Percentiles rank a stretch among this genome's conserved stretches.
Conservation (phyloP, 768 basidiomycete species). For the Mycena indigotica region DNA sequence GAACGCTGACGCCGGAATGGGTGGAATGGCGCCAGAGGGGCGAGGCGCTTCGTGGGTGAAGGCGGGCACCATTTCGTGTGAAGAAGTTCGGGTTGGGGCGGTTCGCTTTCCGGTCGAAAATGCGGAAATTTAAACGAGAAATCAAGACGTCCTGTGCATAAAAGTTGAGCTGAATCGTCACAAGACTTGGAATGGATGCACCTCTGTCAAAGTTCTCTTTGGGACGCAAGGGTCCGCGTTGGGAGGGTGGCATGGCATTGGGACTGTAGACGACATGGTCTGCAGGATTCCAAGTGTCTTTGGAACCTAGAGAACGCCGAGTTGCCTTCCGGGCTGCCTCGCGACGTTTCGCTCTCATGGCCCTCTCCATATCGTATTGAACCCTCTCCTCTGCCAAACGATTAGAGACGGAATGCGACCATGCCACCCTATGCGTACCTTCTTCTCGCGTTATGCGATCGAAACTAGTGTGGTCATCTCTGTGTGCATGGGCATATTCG, state of each 20-base stretch:
- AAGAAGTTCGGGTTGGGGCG: background rate
- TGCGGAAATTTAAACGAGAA: background rate
- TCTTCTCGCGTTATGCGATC: constrained; percentile 14
- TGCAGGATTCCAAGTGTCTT: background rate
- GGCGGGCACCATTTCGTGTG: background rate
- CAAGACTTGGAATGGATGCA: no score
- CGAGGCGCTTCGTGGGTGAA: constrained; percentile 20
- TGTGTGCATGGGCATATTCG: constrained; percentile 12
- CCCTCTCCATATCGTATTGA: constrained; percentile 18
- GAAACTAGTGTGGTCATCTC: constrained; percentile 21
- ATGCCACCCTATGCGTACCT: constrained; percentile 5
- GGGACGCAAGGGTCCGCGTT: background rate
- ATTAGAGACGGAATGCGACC: background rate
- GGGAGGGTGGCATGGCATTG: background rate
- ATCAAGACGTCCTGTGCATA: background rate
- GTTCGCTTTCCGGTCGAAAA: background rate
- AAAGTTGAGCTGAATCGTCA: no score
- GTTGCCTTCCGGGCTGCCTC: constrained; percentile 13
- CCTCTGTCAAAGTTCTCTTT: background rate
- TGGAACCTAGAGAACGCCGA: background rate
- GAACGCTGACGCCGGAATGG: constrained; percentile 29
- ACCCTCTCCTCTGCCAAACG: constrained; percentile 14
- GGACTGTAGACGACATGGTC: background rate
- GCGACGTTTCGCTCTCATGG: constrained; percentile 16
- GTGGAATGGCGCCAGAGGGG: constrained; percentile 30